Conservation (phyloP, 345 rosid genomes). For the Syzygium jambos region DNA sequence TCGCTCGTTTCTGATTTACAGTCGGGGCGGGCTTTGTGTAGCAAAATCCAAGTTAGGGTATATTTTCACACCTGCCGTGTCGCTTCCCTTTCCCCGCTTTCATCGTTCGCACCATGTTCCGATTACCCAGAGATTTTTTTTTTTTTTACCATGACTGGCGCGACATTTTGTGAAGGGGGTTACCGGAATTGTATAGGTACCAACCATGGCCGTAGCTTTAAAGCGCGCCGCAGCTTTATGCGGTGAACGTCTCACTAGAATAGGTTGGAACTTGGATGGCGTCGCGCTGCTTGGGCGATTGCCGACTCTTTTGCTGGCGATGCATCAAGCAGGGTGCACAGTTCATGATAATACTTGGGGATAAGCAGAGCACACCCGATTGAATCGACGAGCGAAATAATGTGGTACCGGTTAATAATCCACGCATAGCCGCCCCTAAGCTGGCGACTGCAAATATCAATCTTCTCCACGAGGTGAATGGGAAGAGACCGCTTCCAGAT, state of each 20-base stretch:
- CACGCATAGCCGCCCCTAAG: background rate
- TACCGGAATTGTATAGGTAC: background rate
- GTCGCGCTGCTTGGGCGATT: background rate
- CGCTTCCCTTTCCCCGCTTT: background rate
- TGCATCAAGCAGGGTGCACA: background rate
- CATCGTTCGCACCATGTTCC: background rate
- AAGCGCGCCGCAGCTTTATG: background rate
- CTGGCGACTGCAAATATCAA: background rate
- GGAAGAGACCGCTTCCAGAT: background rate
- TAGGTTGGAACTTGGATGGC: background rate
- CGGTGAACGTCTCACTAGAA: accelerated
- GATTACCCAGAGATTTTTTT: background rate
- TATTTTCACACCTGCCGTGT: background rate
- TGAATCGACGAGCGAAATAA: background rate
- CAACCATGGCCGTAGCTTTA: background rate
- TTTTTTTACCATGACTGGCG: background rate
- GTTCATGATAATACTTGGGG: background rate
- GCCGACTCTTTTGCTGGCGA: background rate
- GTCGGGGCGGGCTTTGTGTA: background rate
- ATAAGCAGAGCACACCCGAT: background rate
- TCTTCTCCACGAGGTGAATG: background rate
- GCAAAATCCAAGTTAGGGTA: background rate
- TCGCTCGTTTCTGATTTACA: background rate
- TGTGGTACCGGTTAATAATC: background rate
- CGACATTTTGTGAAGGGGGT: background rate